Conservation (phyloP, 495 filamentous ascomycete genomes). For the Penicillium alfredii region DNA sequence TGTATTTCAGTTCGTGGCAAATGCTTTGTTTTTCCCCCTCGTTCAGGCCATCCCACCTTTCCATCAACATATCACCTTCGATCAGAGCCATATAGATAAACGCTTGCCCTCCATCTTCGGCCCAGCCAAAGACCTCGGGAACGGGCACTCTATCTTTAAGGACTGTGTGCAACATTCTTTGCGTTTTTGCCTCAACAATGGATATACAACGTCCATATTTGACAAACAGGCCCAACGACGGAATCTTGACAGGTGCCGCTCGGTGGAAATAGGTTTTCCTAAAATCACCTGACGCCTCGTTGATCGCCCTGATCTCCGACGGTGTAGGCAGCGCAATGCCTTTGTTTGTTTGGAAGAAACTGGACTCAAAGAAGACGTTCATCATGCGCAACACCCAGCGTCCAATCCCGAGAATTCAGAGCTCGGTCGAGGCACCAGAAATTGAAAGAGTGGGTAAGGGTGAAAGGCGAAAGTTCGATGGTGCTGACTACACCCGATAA, state of each 20-base stretch:
- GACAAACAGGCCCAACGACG: slow-evolving; percentile 39
- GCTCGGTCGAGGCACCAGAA: no score
- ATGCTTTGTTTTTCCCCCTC: slow-evolving; percentile 28
- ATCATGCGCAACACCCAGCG: no score
- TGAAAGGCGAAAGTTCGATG: no score
- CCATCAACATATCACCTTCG: slow-evolving; percentile 31
- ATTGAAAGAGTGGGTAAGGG: no score
- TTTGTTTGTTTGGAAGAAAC: slow-evolving; percentile 6
- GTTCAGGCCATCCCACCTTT: slow-evolving; percentile 31
- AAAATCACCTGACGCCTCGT: slow-evolving; percentile 10
- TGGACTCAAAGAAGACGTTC: no score
- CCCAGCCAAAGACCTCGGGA: slow-evolving; percentile 45
- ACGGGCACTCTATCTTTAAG: slow-evolving; percentile 33
- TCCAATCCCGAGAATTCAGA: no score
- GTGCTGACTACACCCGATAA: no score
- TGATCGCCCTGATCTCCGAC: slow-evolving; percentile 16
- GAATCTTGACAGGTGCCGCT: slow-evolving; percentile 30
- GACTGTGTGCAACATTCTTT: slow-evolving; percentile 29
- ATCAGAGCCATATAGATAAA: slow-evolving; percentile 48
- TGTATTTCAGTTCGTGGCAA: slow-evolving; percentile 33
- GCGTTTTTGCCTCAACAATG: slow-evolving; percentile 38
- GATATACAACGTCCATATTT: slow-evolving; percentile 38
- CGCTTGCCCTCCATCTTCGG: slow-evolving; percentile 29
- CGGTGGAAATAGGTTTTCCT: slow-evolving; percentile 8
- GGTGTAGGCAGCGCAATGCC: slow-evolving; percentile 10